Evolutionary conservation across 768 basidiomycete species (phyloP), one percentile per base, ranked within the genome.

Genomic region (Hypholoma fasciculare): DNA sequence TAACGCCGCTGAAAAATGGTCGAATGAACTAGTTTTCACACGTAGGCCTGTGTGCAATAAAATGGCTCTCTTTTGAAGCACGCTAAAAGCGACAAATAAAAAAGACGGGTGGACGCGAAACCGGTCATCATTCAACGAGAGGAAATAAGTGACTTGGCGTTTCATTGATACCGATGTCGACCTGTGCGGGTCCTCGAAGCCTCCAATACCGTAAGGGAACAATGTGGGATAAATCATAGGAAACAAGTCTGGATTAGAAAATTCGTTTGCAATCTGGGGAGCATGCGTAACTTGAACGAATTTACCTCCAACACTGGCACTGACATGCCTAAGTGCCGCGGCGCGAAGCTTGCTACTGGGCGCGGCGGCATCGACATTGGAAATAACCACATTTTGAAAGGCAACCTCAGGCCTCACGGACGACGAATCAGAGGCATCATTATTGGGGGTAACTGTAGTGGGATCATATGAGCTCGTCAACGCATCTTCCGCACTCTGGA

Each of bases 141-240:
- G n/a, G n/a, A n/a, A n/a, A n/a, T n/a, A n/a, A n/a, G n/a, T n/a
- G n/a, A n/a, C n/a, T n/a, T n/a, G n/a, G n/a, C n/a, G n/a, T n/a
- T n/a, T n/a, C n/a, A n/a, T n/a, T n/a, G n/a, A n/a, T n/a, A n/a
- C n/a, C n/a, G n/a, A n/a, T n/a, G n/a, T n/a, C n/a, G n/a, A n/a
- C n/a, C n/a, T n/a, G n/a, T n/a, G n/a, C n/a, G n/a, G n/a, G n/a
- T 80, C 66, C 52, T 79, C 72, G 52, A 76, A 73, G 12, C 78
- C 76, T 0, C 78, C 77, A 16, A 72, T 51, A 0, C 78, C 75
- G 60, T 71, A 79, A 0, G 77, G 78, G 65, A 71, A 78, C 0
- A 80, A 53, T 0, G 74, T 74, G 1, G 78, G 76, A 60, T 73
- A 78, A 19, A 75, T 69, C 49, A 61, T 64, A 3, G 76, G 74